Base-by-base conservation (phyloP, 108 stramenopile species). In the Conticribra guillardii region DNA sequence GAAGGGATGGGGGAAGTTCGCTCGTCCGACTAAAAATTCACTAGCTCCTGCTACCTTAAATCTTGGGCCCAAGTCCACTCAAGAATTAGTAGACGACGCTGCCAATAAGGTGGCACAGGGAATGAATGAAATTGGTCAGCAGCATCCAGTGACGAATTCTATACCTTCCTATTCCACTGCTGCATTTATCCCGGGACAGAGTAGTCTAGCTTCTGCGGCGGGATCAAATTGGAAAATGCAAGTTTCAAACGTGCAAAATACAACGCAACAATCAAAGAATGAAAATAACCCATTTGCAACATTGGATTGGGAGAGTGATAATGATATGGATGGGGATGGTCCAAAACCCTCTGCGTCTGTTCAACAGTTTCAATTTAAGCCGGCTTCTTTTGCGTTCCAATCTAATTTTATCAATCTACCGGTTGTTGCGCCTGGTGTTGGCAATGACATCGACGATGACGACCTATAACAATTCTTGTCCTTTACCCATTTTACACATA, bases 71-170 rank as follows among this genome's bases (percentile, higher is more conserved):
- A 80, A 80, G 64, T 67, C 66, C 19, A 80, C 67, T 56, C 57
- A 80, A 54, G 64, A 80, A 52, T 62, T 72, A 37, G 60, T 80
- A 21, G 71, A 80, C 44, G 79, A 80, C 67, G 71, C 79, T 21
- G 65, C 67, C 0, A 62, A 72, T 63, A 65, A 60, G 41, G 64
- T 80, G 7, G 63, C 79, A n/a, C 41, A 48, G 41, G 60, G 70
- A 52, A 72, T 72, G 67, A 62, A 30, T 60, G 79, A 73, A 5
- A 57, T 80, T 51, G 79, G 79, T 1, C 60, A 67, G 54, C 60
- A 11, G 5, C 5, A 5, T 9, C 8, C 37, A 41, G 11, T 41
- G 11, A 41, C 5, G 8, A 5, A 5, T 9, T 41, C 17, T 67
- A 33, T 57, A 60, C n/a, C 19, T n/a, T 11, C 32, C 5, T 19